Base-by-base conservation (phyloP, 768 basidiomycete species). In the Tulasnella sp. region DNA sequence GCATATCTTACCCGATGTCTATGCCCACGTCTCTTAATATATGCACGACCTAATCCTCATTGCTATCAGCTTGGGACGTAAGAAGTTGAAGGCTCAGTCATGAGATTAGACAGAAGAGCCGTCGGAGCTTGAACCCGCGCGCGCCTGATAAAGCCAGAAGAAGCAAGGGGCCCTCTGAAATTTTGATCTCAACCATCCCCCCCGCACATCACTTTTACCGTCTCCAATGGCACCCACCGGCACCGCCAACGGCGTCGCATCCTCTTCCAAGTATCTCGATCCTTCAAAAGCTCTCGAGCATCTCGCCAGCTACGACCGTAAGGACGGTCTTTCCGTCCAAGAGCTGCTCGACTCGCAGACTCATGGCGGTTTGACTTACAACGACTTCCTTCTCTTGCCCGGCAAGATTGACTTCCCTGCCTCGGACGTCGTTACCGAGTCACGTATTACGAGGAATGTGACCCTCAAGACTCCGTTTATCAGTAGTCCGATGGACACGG, bases 401-500 rank as follows among this genome's bases (percentile, higher is more conserved):
- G 97, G 97, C 52, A 95, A 93, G 84, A 98, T 99, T 81, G 91
- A 96, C 85, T 99, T 99, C 83, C 86, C 92, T 14, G 93, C 93
- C 0, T 87, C 87, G 19, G 89, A 89, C 64, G 96, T 96, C 82
- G 81, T 88, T 80, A 90, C 93, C 2, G 94, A 98, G 85, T 92
- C 89, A 80, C 89, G 87, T 74, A 90, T 99, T 77, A 97, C 97
- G 31, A 90, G 92, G 75, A 97, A 97, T 80, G 93, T 98, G 80
- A 85, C 86, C 58, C 87, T 99, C 80, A 98, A 95, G 85, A 96
- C 96, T 0, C 97, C 97, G 0, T 97, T 99, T 85, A 86, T 98
- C 86, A 97, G 94, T 83, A 96, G 94, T 72, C 97, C 97, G 19
- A 99, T 99, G 97, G 97, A 99, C 85, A 99, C 97, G 67, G 97